phyloP scores from a whole-genome alignment of 768 basidiomycete genomes.

The Tylopilus balloui region DNA sequence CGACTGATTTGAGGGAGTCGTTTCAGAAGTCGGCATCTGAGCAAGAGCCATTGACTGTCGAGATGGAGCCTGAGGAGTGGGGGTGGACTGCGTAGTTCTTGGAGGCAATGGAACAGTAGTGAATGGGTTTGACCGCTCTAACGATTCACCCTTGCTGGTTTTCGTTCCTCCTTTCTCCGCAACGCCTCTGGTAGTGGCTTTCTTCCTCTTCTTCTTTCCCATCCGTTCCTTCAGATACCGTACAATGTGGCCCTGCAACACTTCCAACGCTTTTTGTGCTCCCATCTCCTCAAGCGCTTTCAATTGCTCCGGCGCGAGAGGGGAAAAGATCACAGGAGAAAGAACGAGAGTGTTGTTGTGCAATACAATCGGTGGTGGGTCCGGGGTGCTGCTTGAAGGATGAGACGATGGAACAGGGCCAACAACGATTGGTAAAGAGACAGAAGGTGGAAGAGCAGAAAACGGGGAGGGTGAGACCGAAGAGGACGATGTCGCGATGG shows the following conservation, averaged over 20 bases:
- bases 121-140: conserved; percentile 35
- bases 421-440: conserved; percentile 73
- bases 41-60: not conserved
- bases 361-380: conserved; percentile 64
- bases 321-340: conserved; percentile 80
- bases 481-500: conserved; percentile 9
- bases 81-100: conserved; percentile 16
- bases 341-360: conserved; percentile 83
- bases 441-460: conserved; percentile 34
- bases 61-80: not conserved
- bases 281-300: conserved; percentile 75
- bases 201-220: conserved; percentile 38
- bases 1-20: conserved; percentile 1
- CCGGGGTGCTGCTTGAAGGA: conserved; percentile 41
- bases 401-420: conserved; percentile 67
- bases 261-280: conserved; percentile 73
- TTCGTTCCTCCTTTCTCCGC: conserved; percentile 41
- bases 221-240: conserved; percentile 76
- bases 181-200: conserved; percentile 29
- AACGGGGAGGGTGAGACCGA: conserved; percentile 20
- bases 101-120: conserved; percentile 42
- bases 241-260: conserved; percentile 82
- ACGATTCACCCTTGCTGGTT: conserved; percentile 34
- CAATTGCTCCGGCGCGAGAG: conserved; percentile 68
- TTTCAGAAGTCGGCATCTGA: not conserved